phyloP scores from a whole-genome alignment of 2,329 filamentous ascomycete genomes.

The Corinectria fuckeliana region DNA sequence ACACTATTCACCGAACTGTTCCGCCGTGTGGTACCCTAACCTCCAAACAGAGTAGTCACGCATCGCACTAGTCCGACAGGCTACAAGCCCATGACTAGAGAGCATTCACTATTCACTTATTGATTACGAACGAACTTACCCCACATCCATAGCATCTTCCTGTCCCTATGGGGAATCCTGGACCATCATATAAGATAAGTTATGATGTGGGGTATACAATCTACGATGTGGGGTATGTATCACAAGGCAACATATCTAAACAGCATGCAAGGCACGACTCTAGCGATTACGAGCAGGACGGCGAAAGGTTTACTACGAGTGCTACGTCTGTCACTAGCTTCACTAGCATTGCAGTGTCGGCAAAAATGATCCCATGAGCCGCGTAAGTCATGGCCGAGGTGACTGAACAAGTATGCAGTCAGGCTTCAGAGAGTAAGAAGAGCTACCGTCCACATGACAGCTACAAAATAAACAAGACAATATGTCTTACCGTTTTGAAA shows the following conservation, averaged over 20 bases:
- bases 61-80: neutral
- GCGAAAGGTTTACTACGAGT: neutral
- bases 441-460: neutral
- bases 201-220: no score
- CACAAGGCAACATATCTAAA: neutral
- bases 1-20: neutral
- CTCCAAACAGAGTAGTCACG: no score
- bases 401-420: neutral
- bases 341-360: neutral
- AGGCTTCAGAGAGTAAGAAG: neutral
- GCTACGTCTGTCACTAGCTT: neutral
- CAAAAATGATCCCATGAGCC: neutral
- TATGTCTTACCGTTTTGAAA: neutral
- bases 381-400: slow-evolving; percentile 34
- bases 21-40: no score
- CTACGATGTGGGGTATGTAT: neutral
- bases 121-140: neutral
- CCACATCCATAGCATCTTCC: neutral
- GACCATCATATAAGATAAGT: no score
- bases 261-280: neutral
- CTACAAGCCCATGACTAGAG: neutral
- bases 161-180: neutral
- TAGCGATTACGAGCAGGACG: neutral
- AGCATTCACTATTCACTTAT: no score
- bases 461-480: neutral